Evolutionary conservation across 176 grass and related monocot species (phyloP), one percentile per base, ranked within the genome.

Genomic region (Sorghum bicolor): DNA sequence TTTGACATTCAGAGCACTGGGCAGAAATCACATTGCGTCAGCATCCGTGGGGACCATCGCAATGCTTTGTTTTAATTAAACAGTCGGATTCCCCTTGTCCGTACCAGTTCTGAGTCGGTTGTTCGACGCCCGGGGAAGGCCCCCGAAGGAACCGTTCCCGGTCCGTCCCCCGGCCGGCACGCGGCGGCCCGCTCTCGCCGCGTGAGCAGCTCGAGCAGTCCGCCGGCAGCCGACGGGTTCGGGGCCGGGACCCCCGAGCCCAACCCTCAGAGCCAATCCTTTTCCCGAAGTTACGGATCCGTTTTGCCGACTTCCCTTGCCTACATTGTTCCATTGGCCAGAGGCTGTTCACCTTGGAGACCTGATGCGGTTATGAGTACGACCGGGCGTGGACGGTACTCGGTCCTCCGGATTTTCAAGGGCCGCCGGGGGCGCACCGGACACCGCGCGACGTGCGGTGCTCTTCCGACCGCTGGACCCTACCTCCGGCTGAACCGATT

Each of bases 21-120:
- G 90, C 79, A 92, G 78, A 92, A 92, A 88, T 88, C 86, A 92
- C 83, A 92, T 92, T 88, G 90, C 83, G 86, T 92, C 22, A 89
- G 79, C 90, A 92, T 92, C 90, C 74, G 78, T 67, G 22, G 28
- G 90, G 90, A 92, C 90, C 86, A 88, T 92, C 90, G 83, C 90
- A 88, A 88, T 88, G 86, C 86, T 92, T 88, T 92, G 76, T 92
- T 88, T 92, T 86, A 88, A 92, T 92, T 92, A 92, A 92, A 88
- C 72, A 92, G 77, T 92, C 72, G 78, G 86, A 92, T 92, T 92
- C 86, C 90, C 90, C 86, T 88, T 86, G 86, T 88, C 70, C 63
- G 77, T 88, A 85, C 89, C 82, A 85, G 82, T 85, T 89, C 70
- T 85, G 87, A 85, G 81, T 62, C 76, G 67, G 58, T 70, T 80